Percentiles rank a stretch among this genome's conserved stretches.
Conservation (phyloP, 1,139 yeast species). For the Kodamaea fungicola region DNA sequence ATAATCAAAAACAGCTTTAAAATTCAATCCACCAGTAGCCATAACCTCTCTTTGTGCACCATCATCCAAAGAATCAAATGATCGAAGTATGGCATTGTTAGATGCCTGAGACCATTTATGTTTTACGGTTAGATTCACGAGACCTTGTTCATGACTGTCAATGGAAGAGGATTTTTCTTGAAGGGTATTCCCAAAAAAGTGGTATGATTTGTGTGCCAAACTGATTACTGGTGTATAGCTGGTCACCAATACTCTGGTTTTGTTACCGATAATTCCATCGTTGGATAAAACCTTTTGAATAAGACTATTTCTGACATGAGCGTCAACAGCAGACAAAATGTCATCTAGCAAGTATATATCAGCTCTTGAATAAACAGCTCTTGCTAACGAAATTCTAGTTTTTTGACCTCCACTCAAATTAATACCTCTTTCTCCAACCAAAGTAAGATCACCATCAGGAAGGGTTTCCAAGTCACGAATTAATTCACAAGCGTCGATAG, state of each 20-base stretch:
- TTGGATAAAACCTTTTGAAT: slow-evolving; percentile 14
- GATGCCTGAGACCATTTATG: slow-evolving; percentile 12
- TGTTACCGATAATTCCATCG: slow-evolving; percentile 17
- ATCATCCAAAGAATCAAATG: slow-evolving; percentile 4
- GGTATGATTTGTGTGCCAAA: slow-evolving; percentile 18
- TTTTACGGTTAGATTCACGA: slow-evolving; percentile 14
- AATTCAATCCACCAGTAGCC: slow-evolving; percentile 31
- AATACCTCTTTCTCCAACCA: slow-evolving; percentile 26
- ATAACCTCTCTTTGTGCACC: slow-evolving; percentile 19
- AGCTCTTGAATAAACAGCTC: slow-evolving; percentile 24
- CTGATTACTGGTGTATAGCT: slow-evolving; percentile 19
- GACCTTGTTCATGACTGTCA: slow-evolving; percentile 4
- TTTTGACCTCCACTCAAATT: slow-evolving; percentile 26
- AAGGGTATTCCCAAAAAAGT: slow-evolving; percentile 25
- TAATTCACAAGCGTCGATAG: slow-evolving; percentile 21
- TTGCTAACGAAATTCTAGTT: slow-evolving; percentile 24
- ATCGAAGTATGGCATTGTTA: slow-evolving; percentile 15
- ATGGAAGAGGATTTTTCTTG: slow-evolving; percentile 3
- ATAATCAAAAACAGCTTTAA: slow-evolving; percentile 30
- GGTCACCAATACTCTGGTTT: slow-evolving; percentile 22
- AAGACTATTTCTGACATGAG: slow-evolving; percentile 23
- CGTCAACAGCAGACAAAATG: slow-evolving; percentile 24
- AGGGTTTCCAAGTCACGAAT: slow-evolving; percentile 17
- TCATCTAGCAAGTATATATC: slow-evolving; percentile 22
- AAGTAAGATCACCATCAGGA: slow-evolving; percentile 23